Evolutionary conservation across 495 filamentous ascomycete genomes (phyloP).

Genomic region (Trichoderma orchidacearum): DNA sequence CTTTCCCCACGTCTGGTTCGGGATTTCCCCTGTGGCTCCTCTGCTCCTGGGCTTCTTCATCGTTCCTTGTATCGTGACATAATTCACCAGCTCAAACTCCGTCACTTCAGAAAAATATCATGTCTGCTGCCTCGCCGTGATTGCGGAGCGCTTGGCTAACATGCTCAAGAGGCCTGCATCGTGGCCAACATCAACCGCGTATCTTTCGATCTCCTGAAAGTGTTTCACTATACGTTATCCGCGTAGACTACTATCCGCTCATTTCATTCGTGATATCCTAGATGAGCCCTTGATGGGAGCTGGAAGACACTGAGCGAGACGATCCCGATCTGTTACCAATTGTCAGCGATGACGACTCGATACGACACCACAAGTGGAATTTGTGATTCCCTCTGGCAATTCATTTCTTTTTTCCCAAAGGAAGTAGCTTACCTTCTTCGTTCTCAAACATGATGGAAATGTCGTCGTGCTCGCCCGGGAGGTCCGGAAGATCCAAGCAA

Average conservation of each 20-base stretch:
- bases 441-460: slow-evolving; percentile 71
- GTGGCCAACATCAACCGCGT: not conserved
- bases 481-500: slow-evolving; percentile 73
- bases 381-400: not conserved
- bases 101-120: not conserved
- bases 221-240: slow-evolving; percentile 1
- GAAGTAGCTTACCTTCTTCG: slow-evolving; percentile 50
- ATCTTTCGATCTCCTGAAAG: not conserved
- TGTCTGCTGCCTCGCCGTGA: not conserved
- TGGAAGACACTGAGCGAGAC: slow-evolving; percentile 26
- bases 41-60: not conserved
- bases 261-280: slow-evolving; percentile 10
- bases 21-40: not conserved
- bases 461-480: slow-evolving; percentile 83
- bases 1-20: not conserved
- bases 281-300: slow-evolving; percentile 30
- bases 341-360: slow-evolving; percentile 14
- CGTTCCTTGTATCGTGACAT: not conserved
- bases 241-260: slow-evolving; percentile 2
- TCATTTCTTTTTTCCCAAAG: not conserved
- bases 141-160: not conserved
- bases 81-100: not conserved
- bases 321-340: slow-evolving; percentile 24
- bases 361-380: too few relatives aligned
- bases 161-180: not conserved